Base-by-base conservation (phyloP, 164 flowering plant species). In the Kalanchoe fedtschenkoi region DNA sequence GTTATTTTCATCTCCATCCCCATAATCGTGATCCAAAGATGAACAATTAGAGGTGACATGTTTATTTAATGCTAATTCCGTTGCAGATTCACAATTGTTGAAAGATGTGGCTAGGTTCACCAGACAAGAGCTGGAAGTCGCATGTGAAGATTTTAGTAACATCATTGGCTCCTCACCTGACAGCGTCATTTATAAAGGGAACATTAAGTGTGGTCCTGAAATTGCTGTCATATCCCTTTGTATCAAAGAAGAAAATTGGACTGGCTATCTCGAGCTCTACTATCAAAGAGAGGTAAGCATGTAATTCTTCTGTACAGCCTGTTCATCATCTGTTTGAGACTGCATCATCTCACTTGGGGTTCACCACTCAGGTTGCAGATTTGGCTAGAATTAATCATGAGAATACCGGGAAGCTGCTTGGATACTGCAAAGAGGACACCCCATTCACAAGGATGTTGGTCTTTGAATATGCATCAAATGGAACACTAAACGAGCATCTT, bases 111-210 rank as follows among this genome's bases (percentile, higher is more conserved):
- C 16, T 44, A 78, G 71, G 65, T 86, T 78, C 74, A 80, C 70
- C 69, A 77, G 98, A 65, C 90, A 88, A 70, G 98, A 88, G 46
- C 97, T 93, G 62, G 98, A 93, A 81, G 84, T 88, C 37, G 96
- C 98, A 2, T 93, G 98, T 70, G 98, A 89, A 80, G 98, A 93
- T 74, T 93, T 93, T 71, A 89, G 98, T 79, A 93, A 93, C 74
- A 89, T 93, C 14, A 93, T 93, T 68, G 98, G 91, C 65, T 83
- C 95, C 47, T 93, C 96, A n/a, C 81, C 90, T 8, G 96, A 89
- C 62, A 89, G 96, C 72, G 61, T 83, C 33, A 83, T 88, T 30
- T 93, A 93, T 70, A 93, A 93, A 68, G 98, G 98, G 34, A 86
- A 69, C 53, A 71, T 85, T 65, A 93, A 85, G 70, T 89, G 81